Evolutionary conservation across 345 rosid genomes (phyloP).

Genomic region (Barbarea vulgaris): DNA sequence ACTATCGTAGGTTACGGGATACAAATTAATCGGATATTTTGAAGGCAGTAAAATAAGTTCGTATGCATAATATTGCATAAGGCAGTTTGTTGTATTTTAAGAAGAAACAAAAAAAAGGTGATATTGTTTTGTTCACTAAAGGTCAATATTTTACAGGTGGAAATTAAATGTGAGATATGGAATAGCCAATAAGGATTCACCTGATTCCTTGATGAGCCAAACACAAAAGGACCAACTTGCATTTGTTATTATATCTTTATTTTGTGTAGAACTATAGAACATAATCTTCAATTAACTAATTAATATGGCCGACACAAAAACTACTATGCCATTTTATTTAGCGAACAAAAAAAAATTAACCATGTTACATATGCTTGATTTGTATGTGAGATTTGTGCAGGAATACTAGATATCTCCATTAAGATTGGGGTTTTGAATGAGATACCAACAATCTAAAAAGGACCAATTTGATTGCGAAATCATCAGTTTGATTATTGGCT

Average conservation of each 20-base stretch:
- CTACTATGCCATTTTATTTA: not conserved
- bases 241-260: not conserved
- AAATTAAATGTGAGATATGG: constrained; percentile 23
- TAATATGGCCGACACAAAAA: not conserved
- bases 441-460: constrained; percentile 1
- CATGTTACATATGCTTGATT: not conserved
- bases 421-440: constrained; percentile 3
- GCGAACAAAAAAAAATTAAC: no score
- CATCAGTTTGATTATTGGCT: not conserved
- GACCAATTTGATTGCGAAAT: constrained; percentile 26
- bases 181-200: constrained; percentile 30
- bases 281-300: not conserved
- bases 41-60: not conserved
- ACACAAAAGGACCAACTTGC: constrained; percentile 38
- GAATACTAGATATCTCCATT: not conserved
- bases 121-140: not conserved
- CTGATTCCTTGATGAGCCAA: constrained; percentile 19
- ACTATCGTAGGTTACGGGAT: not conserved
- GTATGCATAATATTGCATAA: no score
- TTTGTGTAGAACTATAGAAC: not conserved
- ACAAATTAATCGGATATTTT: not conserved
- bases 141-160: constrained; percentile 16
- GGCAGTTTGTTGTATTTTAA: no score
- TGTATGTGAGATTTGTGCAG: not conserved
- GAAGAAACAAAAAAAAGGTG: no score